Base-by-base conservation (phyloP, 768 basidiomycete species). In the Xanthoconium purpureum region DNA sequence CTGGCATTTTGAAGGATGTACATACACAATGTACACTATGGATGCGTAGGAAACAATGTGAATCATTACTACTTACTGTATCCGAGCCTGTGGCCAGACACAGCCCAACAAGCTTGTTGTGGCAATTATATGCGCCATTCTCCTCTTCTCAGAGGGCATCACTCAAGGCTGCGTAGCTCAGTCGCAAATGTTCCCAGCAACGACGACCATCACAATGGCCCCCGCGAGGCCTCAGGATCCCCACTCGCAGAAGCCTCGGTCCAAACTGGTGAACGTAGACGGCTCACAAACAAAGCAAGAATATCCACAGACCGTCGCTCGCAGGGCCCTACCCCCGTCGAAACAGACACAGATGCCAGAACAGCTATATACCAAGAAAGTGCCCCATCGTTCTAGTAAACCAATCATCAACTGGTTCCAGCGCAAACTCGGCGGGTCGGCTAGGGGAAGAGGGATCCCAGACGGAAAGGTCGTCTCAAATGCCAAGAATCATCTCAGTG, bases 321-420 rank as follows among this genome's bases (percentile, higher is more conserved):
- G 53, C 55, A 61, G 57, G 61, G 55, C 50, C 36, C 53, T 61
- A 50, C 55, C 52, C 46, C 57, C 59, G 43, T 57, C 56, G 47
- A 69, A 61, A 57, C 67, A 62, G 56, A 62, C 65, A 50, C 66
- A 65, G 20, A 58, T 59, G 56, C 59, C 65, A 65, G 63, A 68
- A 35, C 80, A 80, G 58, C 46, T 65, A 47, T 66, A 71, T 45
- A 72, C 76, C 54, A 88, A 89, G 76, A 89, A 87, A 68, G 67
- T 82, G 8, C 73, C 85, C 52, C 81, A 83, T 47, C 83, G 87
- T 38, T 83, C 87, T 17, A 88, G 90, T 70, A 89, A 91, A 68
- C 91, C 91, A 10, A 87, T 94, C 63, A 85, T 94, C 64, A 88
- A 90, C 63, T 94, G 91, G 91, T 85, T 94, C 57, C 91, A 93